A percentile compares a stretch with the other conserved stretches of the same genome.
phyloP scores from a whole-genome alignment of 106 monocot species.

The Dioscorea zingiberensis region DNA sequence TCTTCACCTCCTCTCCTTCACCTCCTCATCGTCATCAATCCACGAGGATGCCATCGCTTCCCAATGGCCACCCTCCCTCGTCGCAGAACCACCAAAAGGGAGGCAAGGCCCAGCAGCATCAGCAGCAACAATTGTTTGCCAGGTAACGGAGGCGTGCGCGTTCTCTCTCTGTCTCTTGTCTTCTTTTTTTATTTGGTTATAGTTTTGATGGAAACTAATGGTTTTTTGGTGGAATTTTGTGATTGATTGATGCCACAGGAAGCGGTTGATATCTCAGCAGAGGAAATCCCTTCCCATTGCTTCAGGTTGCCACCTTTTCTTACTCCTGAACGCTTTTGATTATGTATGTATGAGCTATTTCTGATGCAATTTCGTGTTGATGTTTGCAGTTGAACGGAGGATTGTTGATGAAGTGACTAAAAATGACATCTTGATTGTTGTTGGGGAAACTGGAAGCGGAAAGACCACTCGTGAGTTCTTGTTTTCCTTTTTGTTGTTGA shows the following conservation, averaged over 20 bases:
- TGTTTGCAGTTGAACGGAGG: slow-evolving; percentile 46
- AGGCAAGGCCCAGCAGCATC: neutral
- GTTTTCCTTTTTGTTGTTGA: neutral
- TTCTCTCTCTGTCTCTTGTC: neutral
- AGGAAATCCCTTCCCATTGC: slow-evolving; percentile 9
- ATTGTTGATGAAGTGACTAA: slow-evolving; percentile 83
- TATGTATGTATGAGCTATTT: neutral
- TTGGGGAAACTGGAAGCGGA: slow-evolving; percentile 96
- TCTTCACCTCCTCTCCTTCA: too few relatives aligned
- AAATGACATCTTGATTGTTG: slow-evolving; percentile 74
- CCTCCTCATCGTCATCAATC: too few relatives aligned
- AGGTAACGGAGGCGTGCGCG: neutral
- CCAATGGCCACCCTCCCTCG: neutral
- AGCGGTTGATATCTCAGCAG: slow-evolving; percentile 3
- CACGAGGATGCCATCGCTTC: neutral
- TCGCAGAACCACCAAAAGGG: neutral
- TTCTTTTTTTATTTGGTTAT: neutral
- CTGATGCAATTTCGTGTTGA: neutral
- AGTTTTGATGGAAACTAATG: neutral
- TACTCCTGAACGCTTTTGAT: neutral
- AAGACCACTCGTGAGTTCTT: slow-evolving; percentile 82
- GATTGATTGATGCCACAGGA: neutral
- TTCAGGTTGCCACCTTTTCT: neutral
- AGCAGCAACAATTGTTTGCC: too few relatives aligned
- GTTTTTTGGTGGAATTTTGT: neutral